Base-by-base conservation (phyloP, 2,329 filamentous ascomycete genomes). In the Aspergillus flavus region DNA sequence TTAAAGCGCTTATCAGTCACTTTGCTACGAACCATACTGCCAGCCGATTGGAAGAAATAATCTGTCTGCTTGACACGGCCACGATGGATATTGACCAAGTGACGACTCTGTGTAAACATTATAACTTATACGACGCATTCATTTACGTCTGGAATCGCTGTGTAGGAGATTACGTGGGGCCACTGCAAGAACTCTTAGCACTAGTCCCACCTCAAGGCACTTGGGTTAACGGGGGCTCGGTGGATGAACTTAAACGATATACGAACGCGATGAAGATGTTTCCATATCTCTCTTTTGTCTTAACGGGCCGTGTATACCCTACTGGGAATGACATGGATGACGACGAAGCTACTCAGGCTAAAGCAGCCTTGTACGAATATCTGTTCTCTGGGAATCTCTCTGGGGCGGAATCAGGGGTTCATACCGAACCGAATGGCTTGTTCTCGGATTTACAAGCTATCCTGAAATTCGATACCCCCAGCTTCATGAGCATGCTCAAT, bases 61-160 rank as follows among this genome's bases (percentile, higher is more conserved):
- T 99, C 36, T 98, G 94, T 75, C 90, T 94, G 67, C 90, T 99
- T 80, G 91, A 97, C 71, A 96, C 94, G 1, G 83, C 87, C 16
- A 97, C 93, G 0, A 89, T 99, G 74, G 96, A 99, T 75, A 89
- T 99, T 69, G 94, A 99, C 75, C 92, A 98, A 77, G 88, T 96
- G 62, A 97, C 94, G 0, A 86, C 86, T 14, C 83, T 99, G 28
- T 99, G 95, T 84, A 96, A 95, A 76, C 90, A 94, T 74, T 89
- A 98, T 76, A 88, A 91, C 68, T 85, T 99, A 4, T 99, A 97
- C 73, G 96, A 99, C 78, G 96, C 95, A 2, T 86, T 97, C 61
- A 93, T 96, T 50, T 97, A 98, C 75, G 91, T 99, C 61, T 99
- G 95, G 95, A 98, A 96, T 64, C 90, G 92, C 76, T 93, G 93